Base-by-base conservation (phyloP, 176 grass and related monocot genomes). In the Areca catechu region DNA sequence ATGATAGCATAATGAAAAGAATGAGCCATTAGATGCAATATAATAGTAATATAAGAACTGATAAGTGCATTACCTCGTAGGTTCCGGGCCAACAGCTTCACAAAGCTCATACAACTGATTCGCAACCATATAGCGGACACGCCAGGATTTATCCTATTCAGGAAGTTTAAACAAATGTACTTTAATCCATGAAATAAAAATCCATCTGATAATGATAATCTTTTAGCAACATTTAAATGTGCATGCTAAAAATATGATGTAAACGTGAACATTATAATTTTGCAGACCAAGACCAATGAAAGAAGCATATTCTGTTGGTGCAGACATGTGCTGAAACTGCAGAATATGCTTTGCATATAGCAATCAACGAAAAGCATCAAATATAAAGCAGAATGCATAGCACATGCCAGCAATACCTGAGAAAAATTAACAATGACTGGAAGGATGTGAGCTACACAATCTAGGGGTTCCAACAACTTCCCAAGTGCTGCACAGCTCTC, bases 111-210 rank as follows among this genome's bases (percentile, higher is more conserved):
- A 88, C 24, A 97, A 61, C 66, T 92, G 87, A 69, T 98, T 98
- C 37, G 93, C 93, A 48, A 98, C 93, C 93, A 98, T 98, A 56
- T 98, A 92, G 15, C 87, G 80, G 16, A 92, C 93, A 75, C 84
- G 87, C 93, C 93, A 98, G 5, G 93, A 98, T 85, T 98, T 98
- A 63, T 98, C 93, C 93, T 92, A 73, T 71, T 25, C 43, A 61
- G 27, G 1, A 43, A 43, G 49, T 28, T 50, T 49, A 48, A 50
- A 47, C 30, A 43, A 43, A 43, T 43, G 34, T 10, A 43, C 9
- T 43, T 43, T 12, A 43, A 43, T 12, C 9, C 34, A 43, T 43
- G 34, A 43, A 43, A 12, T 43, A 43, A 43, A 43, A 43, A 9
- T 1, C 34, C 34, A 1, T 3, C 34, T 1, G 0, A 12, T 43